These are phyloP conservation scores for Anthracocystis walkeri DNA, from an alignment of 1,284 basidiomycete species.

Conservation along the genomic window DNA sequence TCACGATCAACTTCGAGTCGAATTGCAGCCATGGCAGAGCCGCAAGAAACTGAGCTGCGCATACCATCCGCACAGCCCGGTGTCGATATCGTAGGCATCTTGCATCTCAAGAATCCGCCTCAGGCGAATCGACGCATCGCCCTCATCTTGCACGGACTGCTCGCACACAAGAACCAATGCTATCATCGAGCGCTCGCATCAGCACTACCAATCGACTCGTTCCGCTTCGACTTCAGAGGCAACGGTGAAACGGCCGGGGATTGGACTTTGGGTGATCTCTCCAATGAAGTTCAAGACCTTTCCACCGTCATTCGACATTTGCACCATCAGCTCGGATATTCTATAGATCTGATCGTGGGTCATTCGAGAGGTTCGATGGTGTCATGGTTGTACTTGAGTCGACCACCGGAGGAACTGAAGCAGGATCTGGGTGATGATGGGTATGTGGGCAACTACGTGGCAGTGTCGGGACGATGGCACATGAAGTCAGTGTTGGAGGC, in stretches of 20 bases:
- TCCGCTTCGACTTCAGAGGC: constrained; percentile 82
- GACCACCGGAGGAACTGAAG: constrained; percentile 7
- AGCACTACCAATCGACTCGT: constrained; percentile 79
- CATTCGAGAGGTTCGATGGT: constrained; percentile 38
- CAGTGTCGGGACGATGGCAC: constrained; percentile 19
- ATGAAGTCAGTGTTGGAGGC: constrained; percentile 21
- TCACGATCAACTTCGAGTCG: not conserved
- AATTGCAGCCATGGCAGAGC: constrained; percentile 15
- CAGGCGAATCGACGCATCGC: constrained; percentile 29
- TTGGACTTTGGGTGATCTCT: constrained; percentile 30
- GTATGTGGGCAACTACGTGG: constrained; percentile 23
- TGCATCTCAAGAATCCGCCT: constrained; percentile 15
- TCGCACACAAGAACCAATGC: constrained; percentile 75
- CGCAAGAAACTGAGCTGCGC: constrained; percentile 13
- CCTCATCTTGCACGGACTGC: constrained; percentile 56
- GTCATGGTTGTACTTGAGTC: constrained; percentile 34
- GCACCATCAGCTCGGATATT: constrained; percentile 11
- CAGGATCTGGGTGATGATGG: not conserved
- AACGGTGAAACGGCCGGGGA: constrained; percentile 31
- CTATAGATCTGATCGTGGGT: constrained; percentile 26
- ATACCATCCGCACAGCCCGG: constrained; percentile 20
- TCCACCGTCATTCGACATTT: constrained; percentile 27
- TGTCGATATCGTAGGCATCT: constrained; percentile 23
- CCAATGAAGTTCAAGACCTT: constrained; percentile 37
- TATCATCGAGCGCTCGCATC: constrained; percentile 79